Percentiles rank a stretch among this genome's conserved stretches.
Evolutionary conservation across 495 filamentous ascomycete genomes (phyloP).

Genomic region (Cercophora sp.): DNA sequence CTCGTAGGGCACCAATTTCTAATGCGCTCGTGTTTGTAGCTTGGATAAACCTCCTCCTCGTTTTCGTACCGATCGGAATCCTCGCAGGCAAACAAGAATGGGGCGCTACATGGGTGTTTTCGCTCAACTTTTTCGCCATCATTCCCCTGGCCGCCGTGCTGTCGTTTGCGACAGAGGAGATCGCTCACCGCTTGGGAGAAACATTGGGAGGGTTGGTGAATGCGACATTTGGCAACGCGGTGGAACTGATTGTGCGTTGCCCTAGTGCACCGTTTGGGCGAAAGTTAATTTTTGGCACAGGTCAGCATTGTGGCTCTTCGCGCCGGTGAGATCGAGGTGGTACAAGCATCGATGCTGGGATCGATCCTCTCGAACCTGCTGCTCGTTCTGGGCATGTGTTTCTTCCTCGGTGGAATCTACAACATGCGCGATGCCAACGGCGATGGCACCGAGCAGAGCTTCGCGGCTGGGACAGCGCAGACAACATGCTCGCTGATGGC

Average conservation of each 20-base stretch:
- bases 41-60: constrained; percentile 80
- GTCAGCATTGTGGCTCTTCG: constrained; percentile 90
- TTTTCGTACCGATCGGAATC: constrained; percentile 90
- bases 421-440: constrained; percentile 44
- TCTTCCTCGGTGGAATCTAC: constrained; percentile 77
- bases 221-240: constrained; percentile 95
- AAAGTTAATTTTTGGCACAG: no score
- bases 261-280: no score
- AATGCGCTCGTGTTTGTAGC: constrained; percentile 31
- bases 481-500: constrained; percentile 97
- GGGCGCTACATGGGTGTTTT: constrained; percentile 74
- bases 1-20: constrained; percentile 7
- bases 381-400: constrained; percentile 94
- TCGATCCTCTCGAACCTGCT: constrained; percentile 95
- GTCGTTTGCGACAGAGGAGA: constrained; percentile 93
- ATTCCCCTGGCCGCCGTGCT: constrained; percentile 88
- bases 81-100: constrained; percentile 67
- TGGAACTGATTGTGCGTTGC: constrained; percentile 96
- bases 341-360: constrained; percentile 96
- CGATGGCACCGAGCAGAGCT: constrained; percentile 59
- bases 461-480: constrained; percentile 84
- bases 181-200: constrained; percentile 78
- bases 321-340: constrained; percentile 85
- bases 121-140: constrained; percentile 93
- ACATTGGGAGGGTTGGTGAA: constrained; percentile 90